Base-by-base conservation (phyloP, 805 yeast species). In the Debaryomyces maramus region DNA sequence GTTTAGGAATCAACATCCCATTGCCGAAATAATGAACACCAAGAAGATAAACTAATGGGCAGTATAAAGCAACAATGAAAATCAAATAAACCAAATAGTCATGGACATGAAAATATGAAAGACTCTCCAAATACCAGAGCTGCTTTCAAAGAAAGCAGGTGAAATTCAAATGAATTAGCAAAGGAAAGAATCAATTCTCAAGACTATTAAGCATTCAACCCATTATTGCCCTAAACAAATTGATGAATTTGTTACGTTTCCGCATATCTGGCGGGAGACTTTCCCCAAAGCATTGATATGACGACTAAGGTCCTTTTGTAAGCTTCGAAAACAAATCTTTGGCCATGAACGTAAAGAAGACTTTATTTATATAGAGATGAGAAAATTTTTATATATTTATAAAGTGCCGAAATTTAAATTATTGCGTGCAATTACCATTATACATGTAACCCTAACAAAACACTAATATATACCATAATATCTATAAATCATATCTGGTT, bases 261-360 rank as follows among this genome's bases (percentile, higher is more conserved):
- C 88, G 84, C 80, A 69, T 66, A 61, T 39, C 61, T 65, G 85
- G 85, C 85, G 79, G 89, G 88, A 83, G 89, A 83, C 89, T 83
- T 83, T 83, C 88, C 89, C 89, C 88, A 77, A 82, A 81, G 85
- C 85, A 60, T 61, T 49, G 16, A 17, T n/a, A n/a, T 38, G 46
- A 52, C 53, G 40, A 15, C 33, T 39, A 32, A 36, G 47, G 40
- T 68, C 80, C 74, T 72, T 79, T 48, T 71, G 87, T 61, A 63
- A 63, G 82, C 87, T 81, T 82, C 81, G 88, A 77, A 60, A 80
- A 80, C 86, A 81, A 82, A 79, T 82, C 87, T 82, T 82, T 64
- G 77, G 59, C 73, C 80, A 80, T 78, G 85, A 72, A 76, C 74
- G 79, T 73, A 56, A 54, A 51, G 67, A 55, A 51, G 51, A 56